Evolutionary conservation across 352 stramenopile species (phyloP), one percentile per base, ranked within the genome.

Genomic region (Phytophthora chlamydospora): DNA sequence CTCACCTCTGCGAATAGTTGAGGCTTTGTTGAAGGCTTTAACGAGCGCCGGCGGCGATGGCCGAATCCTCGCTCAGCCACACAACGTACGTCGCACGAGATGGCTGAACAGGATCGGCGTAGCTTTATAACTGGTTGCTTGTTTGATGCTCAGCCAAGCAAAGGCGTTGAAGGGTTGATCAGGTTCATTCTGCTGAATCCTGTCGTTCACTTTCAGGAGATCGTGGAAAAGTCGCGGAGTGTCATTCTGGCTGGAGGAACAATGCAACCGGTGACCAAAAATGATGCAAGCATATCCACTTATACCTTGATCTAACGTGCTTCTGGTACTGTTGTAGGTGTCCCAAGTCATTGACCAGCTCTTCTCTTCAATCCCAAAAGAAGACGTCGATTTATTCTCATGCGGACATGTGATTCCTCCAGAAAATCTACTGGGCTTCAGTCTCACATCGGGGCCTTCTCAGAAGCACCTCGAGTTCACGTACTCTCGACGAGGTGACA

Each of bases 171-270:
- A 71, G 76, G 71, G 0, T 55, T 68, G 12, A 81, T 99, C 32
- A 96, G 96, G 54, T 99, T 98, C 72, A 85, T 99, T 24, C 73
- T 99, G 58, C 77, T 99, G 7, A 98, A 99, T 71, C 97, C 97
- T 11, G 87, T 85, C 0, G 83, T 87, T 5, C 89, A 98, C 42
- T 98, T 99, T 44, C 68, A 97, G 52, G 84, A 98, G 61, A 91
- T 99, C n/a, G 81, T 99, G 5, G 62, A 95, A 31, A 88, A 98
- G 62, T 83, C 96, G 11, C 85, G 97, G 46, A 95, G 96, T 8
- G 87, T 99, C 6, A 92, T 99, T 45, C 80, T 99, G 6, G 95
- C 98, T 12, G 98, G 98, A 67, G 98, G 98, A 39, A 99, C 98
- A 40, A 97, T 99, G 75, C 91, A 98, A 55, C 98, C 98, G 14